A percentile compares a stretch with the other conserved stretches of the same genome.
Conservation (phyloP, 1,284 basidiomycete genomes). For the Dichomitus squalens region DNA sequence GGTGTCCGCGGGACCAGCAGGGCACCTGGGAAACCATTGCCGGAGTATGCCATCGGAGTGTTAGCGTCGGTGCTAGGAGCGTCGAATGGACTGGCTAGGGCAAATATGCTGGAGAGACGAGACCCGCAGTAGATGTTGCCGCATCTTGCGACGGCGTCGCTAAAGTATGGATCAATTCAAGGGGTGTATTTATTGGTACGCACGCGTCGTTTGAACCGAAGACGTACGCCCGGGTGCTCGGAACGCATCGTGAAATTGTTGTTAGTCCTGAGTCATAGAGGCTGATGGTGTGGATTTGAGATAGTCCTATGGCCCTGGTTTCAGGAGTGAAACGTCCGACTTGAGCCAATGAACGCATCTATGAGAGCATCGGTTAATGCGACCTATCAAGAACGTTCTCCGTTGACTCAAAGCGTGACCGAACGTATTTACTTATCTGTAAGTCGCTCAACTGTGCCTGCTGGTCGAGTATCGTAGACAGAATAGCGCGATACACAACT, state of each 20-base stretch:
- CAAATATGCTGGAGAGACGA: slow-evolving; percentile 61
- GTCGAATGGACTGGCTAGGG: slow-evolving; percentile 67
- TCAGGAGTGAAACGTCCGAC: slow-evolving; percentile 50
- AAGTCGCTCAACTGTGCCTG: slow-evolving; percentile 62
- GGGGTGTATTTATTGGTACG: slow-evolving; percentile 16
- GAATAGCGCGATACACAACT: slow-evolving; percentile 53
- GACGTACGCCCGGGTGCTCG: slow-evolving; percentile 56
- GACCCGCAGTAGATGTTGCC: slow-evolving; percentile 58
- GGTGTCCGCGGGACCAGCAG: slow-evolving; percentile 68
- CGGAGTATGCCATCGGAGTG: slow-evolving; percentile 48
- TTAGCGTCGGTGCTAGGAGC: slow-evolving; percentile 66
- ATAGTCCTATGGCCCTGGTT: slow-evolving; percentile 55
- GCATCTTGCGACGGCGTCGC: slow-evolving; percentile 49
- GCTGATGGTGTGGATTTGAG: not conserved
- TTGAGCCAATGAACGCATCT: slow-evolving; percentile 51
- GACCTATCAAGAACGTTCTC: slow-evolving; percentile 47
- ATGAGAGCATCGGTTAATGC: slow-evolving; percentile 57
- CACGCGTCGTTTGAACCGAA: slow-evolving; percentile 69
- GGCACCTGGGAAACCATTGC: slow-evolving; percentile 50
- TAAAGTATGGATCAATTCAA: not conserved
- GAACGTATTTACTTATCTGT: slow-evolving; percentile 54
- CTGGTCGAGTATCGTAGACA: slow-evolving; percentile 56
- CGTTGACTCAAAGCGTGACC: not conserved
- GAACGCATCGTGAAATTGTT: slow-evolving; percentile 59
- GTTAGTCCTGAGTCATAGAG: not conserved